Percentiles rank a stretch among this genome's conserved stretches.
These are phyloP conservation scores for Cyclostephanos invisitatus DNA, from an alignment of 108 stramenopile genomes.

Conservation along the genomic window DNA sequence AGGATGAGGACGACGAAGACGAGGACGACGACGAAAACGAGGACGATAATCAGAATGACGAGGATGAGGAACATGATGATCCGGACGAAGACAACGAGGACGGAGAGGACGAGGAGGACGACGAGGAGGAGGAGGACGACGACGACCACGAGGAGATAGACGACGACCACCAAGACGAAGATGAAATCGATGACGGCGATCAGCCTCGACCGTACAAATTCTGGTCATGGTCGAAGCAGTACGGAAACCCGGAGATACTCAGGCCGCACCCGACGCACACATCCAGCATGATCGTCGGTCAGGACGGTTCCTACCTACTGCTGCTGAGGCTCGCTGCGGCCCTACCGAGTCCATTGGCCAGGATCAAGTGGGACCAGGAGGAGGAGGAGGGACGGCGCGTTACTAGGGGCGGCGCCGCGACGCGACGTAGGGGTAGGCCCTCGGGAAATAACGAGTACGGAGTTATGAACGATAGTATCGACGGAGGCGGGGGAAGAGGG, in stretches of 20 bases:
- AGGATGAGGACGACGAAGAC: slow-evolving; percentile 7
- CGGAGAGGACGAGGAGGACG: too few relatives aligned
- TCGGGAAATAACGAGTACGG: slow-evolving; percentile 6
- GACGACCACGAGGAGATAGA: background rate
- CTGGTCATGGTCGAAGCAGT: slow-evolving; percentile 50
- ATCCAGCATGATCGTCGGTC: slow-evolving; percentile 47
- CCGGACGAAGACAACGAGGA: slow-evolving; percentile 23
- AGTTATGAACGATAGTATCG: slow-evolving; percentile 13
- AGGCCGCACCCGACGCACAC: slow-evolving; percentile 42
- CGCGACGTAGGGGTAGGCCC: background rate
- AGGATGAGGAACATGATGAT: slow-evolving; percentile 26
- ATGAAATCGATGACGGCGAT: slow-evolving; percentile 4
- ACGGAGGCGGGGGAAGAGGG: background rate
- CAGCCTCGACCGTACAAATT: slow-evolving; percentile 43
- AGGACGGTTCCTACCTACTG: slow-evolving; percentile 46
- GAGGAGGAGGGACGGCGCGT: slow-evolving; percentile 46
- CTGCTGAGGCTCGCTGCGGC: slow-evolving; percentile 41
- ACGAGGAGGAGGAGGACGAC: background rate
- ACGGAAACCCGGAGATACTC: slow-evolving; percentile 42
- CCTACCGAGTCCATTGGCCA: slow-evolving; percentile 37
- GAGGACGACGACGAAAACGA: slow-evolving; percentile 1
- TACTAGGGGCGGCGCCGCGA: slow-evolving; percentile 18
- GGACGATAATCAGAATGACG: slow-evolving; percentile 3
- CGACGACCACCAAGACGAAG: slow-evolving; percentile 5
- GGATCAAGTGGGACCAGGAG: slow-evolving; percentile 50